Evolutionary conservation across 345 rosid genomes (phyloP).

Genomic region (Populus ilicifolia): DNA sequence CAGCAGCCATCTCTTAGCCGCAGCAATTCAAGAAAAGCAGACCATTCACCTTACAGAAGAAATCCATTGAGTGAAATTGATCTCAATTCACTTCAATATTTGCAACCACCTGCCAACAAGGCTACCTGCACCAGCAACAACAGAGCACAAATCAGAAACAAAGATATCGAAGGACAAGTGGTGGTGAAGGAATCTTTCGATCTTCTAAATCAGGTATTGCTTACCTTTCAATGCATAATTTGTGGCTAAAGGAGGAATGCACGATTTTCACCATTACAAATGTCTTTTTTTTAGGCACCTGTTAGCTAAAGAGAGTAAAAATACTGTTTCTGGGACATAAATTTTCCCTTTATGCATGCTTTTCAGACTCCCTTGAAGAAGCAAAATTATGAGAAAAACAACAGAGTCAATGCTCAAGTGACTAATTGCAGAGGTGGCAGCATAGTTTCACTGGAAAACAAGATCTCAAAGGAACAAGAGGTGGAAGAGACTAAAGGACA

Average conservation of each 20-base stretch:
- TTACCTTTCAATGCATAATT: background rate
- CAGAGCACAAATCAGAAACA: conserved; percentile 29
- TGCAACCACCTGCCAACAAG: conserved; percentile 36
- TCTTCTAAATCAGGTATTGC: conserved; percentile 33
- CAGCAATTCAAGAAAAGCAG: conserved; percentile 69
- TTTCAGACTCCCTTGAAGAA: conserved; percentile 33
- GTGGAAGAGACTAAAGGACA: conserved; percentile 34
- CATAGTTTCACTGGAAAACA: conserved; percentile 16
- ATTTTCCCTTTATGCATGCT: background rate
- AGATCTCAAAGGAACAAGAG: conserved; percentile 29
- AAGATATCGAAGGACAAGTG: conserved; percentile 25
- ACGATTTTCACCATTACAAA: background rate
- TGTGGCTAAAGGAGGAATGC: background rate
- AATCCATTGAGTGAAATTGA: conserved; percentile 71
- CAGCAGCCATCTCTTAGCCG: conserved; percentile 68
- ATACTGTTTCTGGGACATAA: background rate
- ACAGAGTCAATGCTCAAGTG: conserved; percentile 27
- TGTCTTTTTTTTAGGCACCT: background rate
- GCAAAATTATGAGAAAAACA: conserved; percentile 25
- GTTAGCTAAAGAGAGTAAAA: background rate
- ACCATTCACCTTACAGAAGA: conserved; percentile 70
- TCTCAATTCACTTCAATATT: conserved; percentile 43
- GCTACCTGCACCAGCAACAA: conserved; percentile 15
- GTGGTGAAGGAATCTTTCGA: conserved; percentile 28
- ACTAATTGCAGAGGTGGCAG: conserved; percentile 25